Evolutionary conservation across 345 rosid genomes (phyloP).

Genomic region (Brassica cretica): DNA sequence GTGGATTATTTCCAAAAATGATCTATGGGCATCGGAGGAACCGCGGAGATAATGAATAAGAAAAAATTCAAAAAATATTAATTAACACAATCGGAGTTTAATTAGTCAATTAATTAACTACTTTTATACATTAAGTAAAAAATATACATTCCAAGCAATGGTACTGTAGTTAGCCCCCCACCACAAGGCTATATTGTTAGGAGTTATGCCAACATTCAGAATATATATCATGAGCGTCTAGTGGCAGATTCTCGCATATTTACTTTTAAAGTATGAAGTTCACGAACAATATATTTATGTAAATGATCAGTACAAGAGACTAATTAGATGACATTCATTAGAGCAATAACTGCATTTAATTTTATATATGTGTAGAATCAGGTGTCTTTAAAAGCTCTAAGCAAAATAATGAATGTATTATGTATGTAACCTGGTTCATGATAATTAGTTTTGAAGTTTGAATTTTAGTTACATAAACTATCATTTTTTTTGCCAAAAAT

Average conservation of each 20-base stretch:
- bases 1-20: not conserved
- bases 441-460: not conserved
- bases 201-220: slow-evolving; percentile 42
- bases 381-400: not conserved
- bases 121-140: slow-evolving; percentile 1
- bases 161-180: slow-evolving; percentile 38
- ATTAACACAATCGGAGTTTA: not conserved
- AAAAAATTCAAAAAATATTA: not conserved
- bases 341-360: not conserved
- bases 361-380: not conserved
- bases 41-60: not conserved
- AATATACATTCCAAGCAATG: slow-evolving; percentile 27
- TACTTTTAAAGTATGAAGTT: not conserved
- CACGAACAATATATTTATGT: not conserved
- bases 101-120: slow-evolving; percentile 10
- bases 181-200: slow-evolving; percentile 34
- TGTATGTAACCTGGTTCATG: not conserved
- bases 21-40: not conserved
- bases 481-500: not conserved
- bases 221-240: slow-evolving; percentile 35
- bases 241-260: slow-evolving; percentile 20
- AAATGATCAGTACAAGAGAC: not conserved
- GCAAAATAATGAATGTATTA: not conserved
- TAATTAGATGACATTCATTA: not conserved
- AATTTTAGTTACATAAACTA: not conserved